phyloP scores from a whole-genome alignment of 2,329 filamentous ascomycete species.

The Neonectria magnoliae region DNA sequence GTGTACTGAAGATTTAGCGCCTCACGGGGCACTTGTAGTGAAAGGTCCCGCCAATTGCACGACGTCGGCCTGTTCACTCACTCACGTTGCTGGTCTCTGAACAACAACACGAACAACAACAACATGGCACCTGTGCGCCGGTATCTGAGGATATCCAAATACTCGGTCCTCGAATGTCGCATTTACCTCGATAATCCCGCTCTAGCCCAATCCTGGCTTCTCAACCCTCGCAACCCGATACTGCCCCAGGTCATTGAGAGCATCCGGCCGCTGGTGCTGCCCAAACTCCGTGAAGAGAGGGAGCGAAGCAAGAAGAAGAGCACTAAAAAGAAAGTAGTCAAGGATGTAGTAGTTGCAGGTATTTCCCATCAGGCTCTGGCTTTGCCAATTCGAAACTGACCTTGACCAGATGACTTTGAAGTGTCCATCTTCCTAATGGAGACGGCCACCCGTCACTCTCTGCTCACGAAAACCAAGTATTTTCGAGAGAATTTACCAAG shows the following conservation, averaged over 20 bases:
- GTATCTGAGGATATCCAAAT: slow-evolving; percentile 91
- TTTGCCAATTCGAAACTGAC: slow-evolving; percentile 26
- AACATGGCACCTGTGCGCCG: slow-evolving; percentile 87
- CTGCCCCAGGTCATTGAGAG: slow-evolving; percentile 86
- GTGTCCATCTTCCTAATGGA: slow-evolving; percentile 94
- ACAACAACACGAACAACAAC: not conserved
- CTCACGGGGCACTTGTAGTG: slow-evolving; percentile 30
- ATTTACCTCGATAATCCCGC: slow-evolving; percentile 95
- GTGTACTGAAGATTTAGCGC: slow-evolving; percentile 29
- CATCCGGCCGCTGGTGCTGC: slow-evolving; percentile 85
- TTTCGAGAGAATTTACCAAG: slow-evolving; percentile 68
- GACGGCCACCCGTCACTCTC: slow-evolving; percentile 82
- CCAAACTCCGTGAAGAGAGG: slow-evolving; percentile 89
- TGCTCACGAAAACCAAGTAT: slow-evolving; percentile 86
- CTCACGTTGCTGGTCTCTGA: slow-evolving; percentile 1
- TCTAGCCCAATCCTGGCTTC: slow-evolving; percentile 83
- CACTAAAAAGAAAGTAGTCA: slow-evolving; percentile 82
- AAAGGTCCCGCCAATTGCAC: not conserved
- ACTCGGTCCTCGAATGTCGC: slow-evolving; percentile 94
- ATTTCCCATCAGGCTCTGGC: slow-evolving; percentile 15
- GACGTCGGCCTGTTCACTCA: slow-evolving; percentile 14
- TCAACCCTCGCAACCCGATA: slow-evolving; percentile 78
- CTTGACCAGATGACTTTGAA: slow-evolving; percentile 85
- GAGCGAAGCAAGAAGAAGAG: slow-evolving; percentile 67
- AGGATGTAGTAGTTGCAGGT: slow-evolving; percentile 89